Evolutionary conservation across 495 filamentous ascomycete genomes (phyloP).

Genomic region (Penicillium macrosclerotiorum): DNA sequence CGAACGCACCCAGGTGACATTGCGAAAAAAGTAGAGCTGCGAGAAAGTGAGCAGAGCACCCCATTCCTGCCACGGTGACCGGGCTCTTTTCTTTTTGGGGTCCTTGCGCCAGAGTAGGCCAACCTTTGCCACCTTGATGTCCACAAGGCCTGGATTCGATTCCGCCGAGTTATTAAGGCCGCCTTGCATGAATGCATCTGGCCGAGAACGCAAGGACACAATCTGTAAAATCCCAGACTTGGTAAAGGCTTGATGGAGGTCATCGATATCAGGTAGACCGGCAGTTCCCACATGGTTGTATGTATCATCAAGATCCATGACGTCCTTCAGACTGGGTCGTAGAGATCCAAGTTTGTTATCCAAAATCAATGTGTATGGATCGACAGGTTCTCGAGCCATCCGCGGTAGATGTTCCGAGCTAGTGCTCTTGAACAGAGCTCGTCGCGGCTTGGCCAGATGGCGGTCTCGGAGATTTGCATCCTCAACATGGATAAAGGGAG

Average conservation of each 20-base stretch:
- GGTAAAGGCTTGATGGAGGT: conserved; percentile 83
- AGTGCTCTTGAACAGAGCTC: conserved; percentile 66
- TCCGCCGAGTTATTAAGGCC: conserved; percentile 81
- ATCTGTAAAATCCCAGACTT: conserved; percentile 91
- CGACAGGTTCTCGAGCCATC: conserved; percentile 76
- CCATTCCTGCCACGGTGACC: conserved; percentile 99
- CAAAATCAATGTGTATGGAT: conserved; percentile 91
- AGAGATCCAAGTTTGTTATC: conserved; percentile 81
- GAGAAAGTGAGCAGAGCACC: conserved; percentile 92
- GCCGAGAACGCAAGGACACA: conserved; percentile 84
- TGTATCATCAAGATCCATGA: conserved; percentile 88
- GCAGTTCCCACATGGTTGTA: conserved; percentile 83
- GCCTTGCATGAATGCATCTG: conserved; percentile 91
- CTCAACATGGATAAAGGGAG: conserved; percentile 94
- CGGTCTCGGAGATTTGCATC: conserved; percentile 85
- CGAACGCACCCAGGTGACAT: conserved; percentile 85
- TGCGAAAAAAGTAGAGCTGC: conserved; percentile 94
- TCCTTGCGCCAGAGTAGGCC: conserved; percentile 96
- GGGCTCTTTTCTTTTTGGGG: conserved; percentile 85
- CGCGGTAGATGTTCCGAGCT: conserved; percentile 65
- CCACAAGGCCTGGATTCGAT: conserved; percentile 88
- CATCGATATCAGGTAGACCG: conserved; percentile 67
- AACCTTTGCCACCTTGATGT: conserved; percentile 97
- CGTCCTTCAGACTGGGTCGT: conserved; percentile 81
- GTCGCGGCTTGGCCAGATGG: conserved; percentile 69